Conservation (phyloP, 2,329 filamentous ascomycete genomes). For the Scedosporium aurantiacum region DNA sequence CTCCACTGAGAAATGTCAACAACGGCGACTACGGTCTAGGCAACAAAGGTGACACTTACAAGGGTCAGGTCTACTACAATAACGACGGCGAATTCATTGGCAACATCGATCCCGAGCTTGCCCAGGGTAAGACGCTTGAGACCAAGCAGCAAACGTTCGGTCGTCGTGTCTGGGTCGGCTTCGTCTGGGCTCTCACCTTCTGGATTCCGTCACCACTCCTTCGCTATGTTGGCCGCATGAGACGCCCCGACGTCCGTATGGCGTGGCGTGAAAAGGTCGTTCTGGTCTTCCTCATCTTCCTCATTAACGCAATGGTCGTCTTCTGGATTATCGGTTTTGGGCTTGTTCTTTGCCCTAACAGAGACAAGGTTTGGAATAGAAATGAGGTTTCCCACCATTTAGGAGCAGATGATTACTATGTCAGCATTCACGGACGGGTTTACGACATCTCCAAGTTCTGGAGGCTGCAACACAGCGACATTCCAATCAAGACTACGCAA, state of each 20-base stretch:
- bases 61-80: conserved; percentile 65
- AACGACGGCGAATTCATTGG: conserved; percentile 57
- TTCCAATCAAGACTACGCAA: conserved; percentile 44
- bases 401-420: conserved; percentile 69
- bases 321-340: conserved; percentile 92
- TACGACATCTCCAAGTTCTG: conserved; percentile 91
- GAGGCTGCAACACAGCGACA: conserved; percentile 74
- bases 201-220: conserved; percentile 87
- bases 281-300: conserved; percentile 64
- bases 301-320: conserved; percentile 71
- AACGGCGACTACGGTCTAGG: conserved; percentile 85
- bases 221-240: conserved; percentile 82
- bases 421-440: conserved; percentile 76
- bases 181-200: conserved; percentile 82
- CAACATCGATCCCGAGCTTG: conserved; percentile 65
- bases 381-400: conserved; percentile 60
- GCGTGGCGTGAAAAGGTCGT: conserved; percentile 95
- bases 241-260: conserved; percentile 89
- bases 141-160: conserved; percentile 51
- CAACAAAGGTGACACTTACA: conserved; percentile 68
- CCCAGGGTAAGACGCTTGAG: conserved; percentile 64
- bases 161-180: conserved; percentile 66
- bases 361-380: conserved; percentile 74
- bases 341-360: conserved; percentile 76
- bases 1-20: conserved; percentile 43